Base-by-base conservation (phyloP, 2,329 filamentous ascomycete genomes). In the Ceratocystis lukuohia region DNA sequence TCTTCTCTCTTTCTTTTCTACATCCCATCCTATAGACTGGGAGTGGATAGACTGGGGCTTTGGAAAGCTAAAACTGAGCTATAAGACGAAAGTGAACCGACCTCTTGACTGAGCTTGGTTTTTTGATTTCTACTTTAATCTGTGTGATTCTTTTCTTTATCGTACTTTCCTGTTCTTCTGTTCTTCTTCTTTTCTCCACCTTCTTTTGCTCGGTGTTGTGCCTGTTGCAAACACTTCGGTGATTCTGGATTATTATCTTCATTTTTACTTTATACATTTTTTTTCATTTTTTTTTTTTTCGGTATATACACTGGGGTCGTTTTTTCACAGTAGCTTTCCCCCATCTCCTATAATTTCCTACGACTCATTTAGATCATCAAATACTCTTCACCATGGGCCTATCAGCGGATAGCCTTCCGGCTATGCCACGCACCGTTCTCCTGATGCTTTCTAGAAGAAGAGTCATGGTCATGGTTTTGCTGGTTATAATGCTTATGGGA, bases 401-500 rank as follows among this genome's bases (percentile, higher is more conserved):
- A 8, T 25, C 50, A 45, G 37, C 62, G 28, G 62, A 65, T 20
- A 56, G 45, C 61, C 37, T 66, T 37, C 59, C 65, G 45, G 57
- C 59, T 53, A 33, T 62, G 28, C 59, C 61, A 20, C 65, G 65
- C 30, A 50, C 59, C 22, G 45, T 66, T 6, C 61, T 66, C 28
- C 56, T 64, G 56, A 53, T 68, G 28, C 62, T 67, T 25, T 68
- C 66, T 7, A 66, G 69, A 10, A 66, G 69, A 7, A 61, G 56
- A 22, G 57, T 69, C 50, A 5, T 68, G 2, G 41, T 70, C 17
- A 59, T 66, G 37, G 44, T 46, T 5, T 44, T 66, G 8, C 45
- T 68, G 17, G 66, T 67, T 20, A 22, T 69, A 20, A 57, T 69
- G 22, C 62, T 70, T 25, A 56, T 69, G 17, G 33, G 64, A 41